Conservation (phyloP, 257 asterid genomes). For the Jaltomata sinuosa region DNA sequence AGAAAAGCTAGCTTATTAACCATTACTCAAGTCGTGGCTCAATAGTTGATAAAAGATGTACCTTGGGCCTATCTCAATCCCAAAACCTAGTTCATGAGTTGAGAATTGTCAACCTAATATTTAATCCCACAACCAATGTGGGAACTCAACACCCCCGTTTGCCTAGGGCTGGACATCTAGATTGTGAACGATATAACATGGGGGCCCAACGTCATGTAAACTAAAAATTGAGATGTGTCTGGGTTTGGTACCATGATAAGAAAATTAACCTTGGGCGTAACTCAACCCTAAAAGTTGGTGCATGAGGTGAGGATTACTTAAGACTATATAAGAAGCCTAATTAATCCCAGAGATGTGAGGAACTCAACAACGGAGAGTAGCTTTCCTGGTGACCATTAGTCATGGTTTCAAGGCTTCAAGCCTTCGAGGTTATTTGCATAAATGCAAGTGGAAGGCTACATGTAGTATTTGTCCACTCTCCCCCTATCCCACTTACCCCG, state of each 20-base stretch:
- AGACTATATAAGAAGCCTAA: neutral
- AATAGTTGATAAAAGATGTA: neutral
- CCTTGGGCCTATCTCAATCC: neutral
- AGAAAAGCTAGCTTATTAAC: neutral
- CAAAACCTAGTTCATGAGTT: neutral
- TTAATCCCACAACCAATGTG: neutral
- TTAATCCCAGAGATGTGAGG: neutral
- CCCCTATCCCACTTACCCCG: neutral
- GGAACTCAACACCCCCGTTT: neutral
- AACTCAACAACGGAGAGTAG: neutral
- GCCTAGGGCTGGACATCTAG: neutral
- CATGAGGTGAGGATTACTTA: neutral
- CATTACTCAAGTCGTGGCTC: neutral
- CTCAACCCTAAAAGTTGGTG: neutral
- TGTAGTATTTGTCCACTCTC: neutral
- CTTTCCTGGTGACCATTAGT: neutral
- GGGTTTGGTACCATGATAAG: neutral
- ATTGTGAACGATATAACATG: neutral
- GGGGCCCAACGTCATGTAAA: neutral
- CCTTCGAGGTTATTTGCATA: neutral
- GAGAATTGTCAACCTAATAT: neutral
- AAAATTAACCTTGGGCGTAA: neutral
- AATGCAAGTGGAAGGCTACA: neutral
- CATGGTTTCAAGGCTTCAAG: too few species aligned
- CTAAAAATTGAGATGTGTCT: neutral